phyloP scores from a whole-genome alignment of 345 rosid species.

The Psidium guajava region DNA sequence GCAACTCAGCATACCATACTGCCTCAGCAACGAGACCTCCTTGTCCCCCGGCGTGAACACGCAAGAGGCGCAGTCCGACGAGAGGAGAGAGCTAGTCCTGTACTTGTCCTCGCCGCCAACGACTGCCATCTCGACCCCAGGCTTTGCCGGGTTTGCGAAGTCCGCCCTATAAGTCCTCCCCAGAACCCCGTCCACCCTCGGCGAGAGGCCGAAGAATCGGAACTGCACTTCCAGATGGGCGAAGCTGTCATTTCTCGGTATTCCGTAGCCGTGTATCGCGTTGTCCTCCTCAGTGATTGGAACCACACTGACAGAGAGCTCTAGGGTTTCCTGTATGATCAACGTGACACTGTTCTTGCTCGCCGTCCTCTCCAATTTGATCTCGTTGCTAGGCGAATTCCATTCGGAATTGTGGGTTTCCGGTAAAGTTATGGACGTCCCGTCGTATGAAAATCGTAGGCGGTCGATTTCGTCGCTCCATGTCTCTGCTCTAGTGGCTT shows the following conservation, averaged over 20 bases:
- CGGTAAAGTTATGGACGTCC: neutral
- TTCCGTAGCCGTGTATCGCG: slow-evolving; percentile 1
- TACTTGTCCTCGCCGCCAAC: slow-evolving; percentile 5
- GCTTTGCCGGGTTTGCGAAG: slow-evolving; percentile 2
- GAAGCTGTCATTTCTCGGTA: slow-evolving; percentile 2
- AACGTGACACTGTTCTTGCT: neutral
- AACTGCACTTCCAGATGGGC: slow-evolving; percentile 12
- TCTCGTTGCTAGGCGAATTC: neutral
- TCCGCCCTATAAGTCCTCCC: slow-evolving; percentile 5
- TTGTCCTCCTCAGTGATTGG: slow-evolving; percentile 4
- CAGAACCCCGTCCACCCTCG: neutral
- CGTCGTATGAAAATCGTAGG: neutral
- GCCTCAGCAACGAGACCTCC: neutral
- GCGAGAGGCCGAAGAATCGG: neutral
- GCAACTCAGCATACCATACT: neutral
- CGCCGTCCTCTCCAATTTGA: neutral
- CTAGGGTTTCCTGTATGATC: neutral
- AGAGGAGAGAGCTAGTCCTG: slow-evolving; percentile 4
- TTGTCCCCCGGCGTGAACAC: neutral
- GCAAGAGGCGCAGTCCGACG: slow-evolving; percentile 1
- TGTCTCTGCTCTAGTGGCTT: slow-evolving; percentile 1
- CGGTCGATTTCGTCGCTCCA: slow-evolving; percentile 2
- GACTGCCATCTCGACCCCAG: slow-evolving; percentile 5
- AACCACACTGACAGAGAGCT: slow-evolving; percentile 5
- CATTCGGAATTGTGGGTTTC: neutral